phyloP scores from a whole-genome alignment of 2,329 filamentous ascomycete species.

The Septoria petroselini region DNA sequence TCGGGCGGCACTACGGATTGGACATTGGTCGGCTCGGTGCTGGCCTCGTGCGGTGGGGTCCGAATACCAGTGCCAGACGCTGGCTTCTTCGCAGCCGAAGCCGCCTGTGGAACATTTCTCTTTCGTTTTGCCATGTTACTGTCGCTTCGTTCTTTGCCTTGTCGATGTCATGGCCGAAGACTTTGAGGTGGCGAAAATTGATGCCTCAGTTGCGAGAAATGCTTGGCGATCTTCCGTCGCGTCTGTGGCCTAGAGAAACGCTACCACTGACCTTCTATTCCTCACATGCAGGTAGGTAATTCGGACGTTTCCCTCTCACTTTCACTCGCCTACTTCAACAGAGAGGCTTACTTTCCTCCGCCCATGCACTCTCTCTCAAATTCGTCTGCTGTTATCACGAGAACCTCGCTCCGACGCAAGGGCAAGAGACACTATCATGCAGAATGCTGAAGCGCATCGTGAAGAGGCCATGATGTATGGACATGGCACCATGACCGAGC shows the following conservation, averaged over 20 bases:
- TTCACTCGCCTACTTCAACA: slow-evolving; percentile 6
- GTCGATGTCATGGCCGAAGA: background rate
- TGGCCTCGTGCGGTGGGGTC: slow-evolving; percentile 9
- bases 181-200: background rate
- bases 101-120: slow-evolving; percentile 9
- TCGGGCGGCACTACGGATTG: slow-evolving; percentile 40
- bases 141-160: background rate
- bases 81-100: slow-evolving; percentile 2
- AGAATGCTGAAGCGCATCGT: slow-evolving; percentile 42
- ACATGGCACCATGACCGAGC: slow-evolving; percentile 43
- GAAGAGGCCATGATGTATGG: slow-evolving; percentile 53
- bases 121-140: slow-evolving; percentile 17
- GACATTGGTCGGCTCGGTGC: slow-evolving; percentile 4
- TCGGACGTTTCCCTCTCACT: background rate
- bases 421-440: slow-evolving; percentile 36
- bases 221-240: background rate
- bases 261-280: background rate
- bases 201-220: background rate
- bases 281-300: slow-evolving; percentile 7
- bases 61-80: slow-evolving; percentile 4
- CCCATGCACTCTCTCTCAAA: too few relatives aligned
- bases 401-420: background rate
- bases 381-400: background rate
- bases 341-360: background rate
- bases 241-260: background rate